Evolutionary conservation across 352 stramenopile genomes (phyloP).

Genomic region (Phytophthora pisi): DNA sequence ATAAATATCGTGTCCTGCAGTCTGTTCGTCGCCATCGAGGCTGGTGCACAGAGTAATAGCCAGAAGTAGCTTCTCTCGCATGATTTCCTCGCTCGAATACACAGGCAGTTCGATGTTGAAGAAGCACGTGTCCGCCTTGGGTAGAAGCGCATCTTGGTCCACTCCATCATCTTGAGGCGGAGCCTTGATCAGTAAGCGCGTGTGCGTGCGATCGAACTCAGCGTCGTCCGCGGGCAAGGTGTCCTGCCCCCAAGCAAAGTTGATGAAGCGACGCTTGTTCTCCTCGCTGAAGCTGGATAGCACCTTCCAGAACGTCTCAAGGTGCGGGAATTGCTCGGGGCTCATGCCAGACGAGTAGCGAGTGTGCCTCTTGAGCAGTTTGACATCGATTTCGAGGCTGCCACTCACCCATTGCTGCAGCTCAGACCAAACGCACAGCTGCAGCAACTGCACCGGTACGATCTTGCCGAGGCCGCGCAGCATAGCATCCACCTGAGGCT

Average conservation of each 20-base stretch:
- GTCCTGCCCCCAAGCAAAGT: conserved; percentile 87
- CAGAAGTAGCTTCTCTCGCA: conserved; percentile 71
- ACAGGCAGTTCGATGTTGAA: conserved; percentile 86
- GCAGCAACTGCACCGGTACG: conserved; percentile 66
- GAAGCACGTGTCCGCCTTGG: conserved; percentile 86
- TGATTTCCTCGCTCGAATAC: conserved; percentile 73
- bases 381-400: conserved; percentile 75
- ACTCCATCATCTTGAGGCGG: conserved; percentile 37
- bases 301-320: conserved; percentile 82
- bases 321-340: conserved; percentile 67
- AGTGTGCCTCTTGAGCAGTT: conserved; percentile 81
- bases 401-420: conserved; percentile 83
- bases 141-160: conserved; percentile 63
- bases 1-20: conserved; percentile 67
- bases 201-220: conserved; percentile 82
- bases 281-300: conserved; percentile 64
- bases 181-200: conserved; percentile 74
- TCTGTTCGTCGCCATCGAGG: conserved; percentile 80
- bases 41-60: conserved; percentile 85
- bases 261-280: conserved; percentile 85
- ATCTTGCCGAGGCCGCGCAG: conserved; percentile 72
- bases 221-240: conserved; percentile 77
- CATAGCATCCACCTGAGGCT: conserved; percentile 77
- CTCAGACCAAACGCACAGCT: conserved; percentile 80
- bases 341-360: conserved; percentile 82